Percentiles rank a stretch among this genome's conserved stretches.
Evolutionary conservation across 108 stramenopile genomes (phyloP).

Genomic region (Hondaea fermentalgiana): DNA sequence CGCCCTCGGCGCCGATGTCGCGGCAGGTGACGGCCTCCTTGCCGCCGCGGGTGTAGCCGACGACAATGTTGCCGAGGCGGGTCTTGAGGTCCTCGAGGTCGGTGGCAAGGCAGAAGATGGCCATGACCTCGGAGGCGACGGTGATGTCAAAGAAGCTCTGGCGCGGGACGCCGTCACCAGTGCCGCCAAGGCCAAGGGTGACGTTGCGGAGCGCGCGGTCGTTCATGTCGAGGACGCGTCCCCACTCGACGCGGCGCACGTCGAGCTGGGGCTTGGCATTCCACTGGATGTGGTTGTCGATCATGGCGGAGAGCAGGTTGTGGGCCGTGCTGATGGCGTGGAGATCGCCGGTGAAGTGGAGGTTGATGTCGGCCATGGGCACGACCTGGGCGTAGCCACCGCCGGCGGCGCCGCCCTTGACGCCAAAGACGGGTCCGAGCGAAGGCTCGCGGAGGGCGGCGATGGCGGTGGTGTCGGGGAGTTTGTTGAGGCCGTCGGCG

Average conservation of each 20-base stretch:
- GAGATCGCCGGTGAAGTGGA: conserved; percentile 16
- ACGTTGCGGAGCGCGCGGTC: conserved; percentile 3
- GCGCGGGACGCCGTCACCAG: background rate
- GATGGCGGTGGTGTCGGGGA: background rate
- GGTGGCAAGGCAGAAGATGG: conserved; percentile 20
- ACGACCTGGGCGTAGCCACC: conserved; percentile 31
- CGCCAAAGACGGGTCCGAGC: conserved; percentile 6
- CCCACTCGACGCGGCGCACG: background rate
- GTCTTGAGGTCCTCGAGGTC: conserved; percentile 11
- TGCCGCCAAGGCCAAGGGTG: conserved; percentile 15
- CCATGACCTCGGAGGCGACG: conserved; percentile 13
- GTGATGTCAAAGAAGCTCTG: background rate
- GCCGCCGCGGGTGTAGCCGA: background rate
- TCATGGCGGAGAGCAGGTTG: conserved; percentile 11
- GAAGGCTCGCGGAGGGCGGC: conserved; percentile 8
- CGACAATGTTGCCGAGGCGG: conserved; percentile 14
- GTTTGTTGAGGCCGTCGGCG: background rate
- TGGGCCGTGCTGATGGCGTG: conserved; percentile 13
- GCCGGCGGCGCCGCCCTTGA: conserved; percentile 27
- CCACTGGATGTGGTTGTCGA: conserved; percentile 19
- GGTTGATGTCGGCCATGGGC: conserved; percentile 14
- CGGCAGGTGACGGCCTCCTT: background rate
- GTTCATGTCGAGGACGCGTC: conserved; percentile 16
- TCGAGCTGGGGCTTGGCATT: background rate
- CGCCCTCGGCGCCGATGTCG: conserved; percentile 11